A percentile compares a stretch with the other conserved stretches of the same genome.
Evolutionary conservation across 2,329 filamentous ascomycete genomes (phyloP).

Genomic region (Fusarium virguliforme): DNA sequence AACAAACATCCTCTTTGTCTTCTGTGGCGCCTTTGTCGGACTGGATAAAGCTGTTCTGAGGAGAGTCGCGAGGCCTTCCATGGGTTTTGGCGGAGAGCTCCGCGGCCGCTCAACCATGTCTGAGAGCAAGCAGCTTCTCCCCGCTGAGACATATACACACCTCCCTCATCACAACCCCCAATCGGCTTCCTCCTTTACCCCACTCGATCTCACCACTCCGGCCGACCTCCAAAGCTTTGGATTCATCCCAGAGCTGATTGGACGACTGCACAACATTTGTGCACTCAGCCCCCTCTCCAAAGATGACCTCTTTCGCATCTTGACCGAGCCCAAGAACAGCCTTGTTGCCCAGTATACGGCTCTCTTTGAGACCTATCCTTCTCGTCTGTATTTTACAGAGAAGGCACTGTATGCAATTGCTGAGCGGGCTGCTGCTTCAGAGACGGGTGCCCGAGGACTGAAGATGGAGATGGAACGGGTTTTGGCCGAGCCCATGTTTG

Average conservation of each 20-base stretch:
- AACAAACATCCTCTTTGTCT: constrained; percentile 97
- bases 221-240: constrained; percentile 87
- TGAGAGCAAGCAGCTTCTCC: constrained; percentile 72
- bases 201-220: constrained; percentile 81
- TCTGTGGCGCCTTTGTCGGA: constrained; percentile 94
- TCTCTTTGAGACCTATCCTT: constrained; percentile 85
- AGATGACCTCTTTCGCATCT: constrained; percentile 82
- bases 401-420: constrained; percentile 87
- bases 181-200: constrained; percentile 64
- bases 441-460: constrained; percentile 84
- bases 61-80: constrained; percentile 86
- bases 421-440: constrained; percentile 71
- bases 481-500: constrained; percentile 85
- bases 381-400: constrained; percentile 86
- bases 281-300: constrained; percentile 83
- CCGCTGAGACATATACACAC: constrained; percentile 72
- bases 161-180: constrained; percentile 68
- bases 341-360: constrained; percentile 91
- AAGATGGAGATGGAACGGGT: constrained; percentile 87
- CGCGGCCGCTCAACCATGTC: constrained; percentile 69
- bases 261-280: constrained; percentile 92
- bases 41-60: constrained; percentile 90
- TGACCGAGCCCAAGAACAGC: constrained; percentile 93
- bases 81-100: constrained; percentile 92
- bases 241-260: constrained; percentile 95